A percentile compares a stretch with the other conserved stretches of the same genome.
Conservation (phyloP, 768 basidiomycete species). For the Boletus coccyginus region DNA sequence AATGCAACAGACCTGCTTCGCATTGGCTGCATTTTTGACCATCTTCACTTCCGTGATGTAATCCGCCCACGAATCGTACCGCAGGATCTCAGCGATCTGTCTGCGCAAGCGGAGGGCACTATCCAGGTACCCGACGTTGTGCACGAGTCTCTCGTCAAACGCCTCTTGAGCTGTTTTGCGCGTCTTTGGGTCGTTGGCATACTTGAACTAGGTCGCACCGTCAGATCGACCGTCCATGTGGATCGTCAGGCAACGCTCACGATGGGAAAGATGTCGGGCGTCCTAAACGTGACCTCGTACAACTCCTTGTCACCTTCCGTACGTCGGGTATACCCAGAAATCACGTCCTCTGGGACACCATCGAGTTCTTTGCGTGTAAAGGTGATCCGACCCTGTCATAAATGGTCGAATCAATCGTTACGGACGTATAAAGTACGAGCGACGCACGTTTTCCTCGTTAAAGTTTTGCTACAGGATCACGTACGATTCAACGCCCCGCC, state of each 20-base stretch:
- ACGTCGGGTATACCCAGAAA: constrained; percentile 73
- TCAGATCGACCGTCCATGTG: background rate
- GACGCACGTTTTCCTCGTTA: constrained; percentile 77
- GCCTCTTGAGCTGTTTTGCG: constrained; percentile 64
- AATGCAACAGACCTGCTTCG: constrained; percentile 46
- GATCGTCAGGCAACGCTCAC: constrained; percentile 38
- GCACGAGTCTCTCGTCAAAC: constrained; percentile 62
- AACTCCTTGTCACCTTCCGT: constrained; percentile 55
- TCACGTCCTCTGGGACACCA: constrained; percentile 77
- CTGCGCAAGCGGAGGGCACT: constrained; percentile 70
- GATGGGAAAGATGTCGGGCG: constrained; percentile 77
- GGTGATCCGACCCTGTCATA: constrained; percentile 49
- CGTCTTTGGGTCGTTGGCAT: constrained; percentile 66
- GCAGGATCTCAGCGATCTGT: constrained; percentile 61
- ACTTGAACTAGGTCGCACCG: constrained; percentile 64
- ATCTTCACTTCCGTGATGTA: constrained; percentile 84
- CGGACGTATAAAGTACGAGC: background rate
- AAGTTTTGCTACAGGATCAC: constrained; percentile 66
- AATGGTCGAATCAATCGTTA: background rate
- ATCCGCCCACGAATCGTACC: constrained; percentile 81
- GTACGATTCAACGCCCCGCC: background rate
- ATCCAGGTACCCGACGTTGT: constrained; percentile 69
- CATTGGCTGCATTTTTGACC: constrained; percentile 68
- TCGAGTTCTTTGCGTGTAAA: constrained; percentile 75
- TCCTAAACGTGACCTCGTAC: constrained; percentile 78